Conservation (phyloP, 305 asterid genomes). For the Solanum chacoense region DNA sequence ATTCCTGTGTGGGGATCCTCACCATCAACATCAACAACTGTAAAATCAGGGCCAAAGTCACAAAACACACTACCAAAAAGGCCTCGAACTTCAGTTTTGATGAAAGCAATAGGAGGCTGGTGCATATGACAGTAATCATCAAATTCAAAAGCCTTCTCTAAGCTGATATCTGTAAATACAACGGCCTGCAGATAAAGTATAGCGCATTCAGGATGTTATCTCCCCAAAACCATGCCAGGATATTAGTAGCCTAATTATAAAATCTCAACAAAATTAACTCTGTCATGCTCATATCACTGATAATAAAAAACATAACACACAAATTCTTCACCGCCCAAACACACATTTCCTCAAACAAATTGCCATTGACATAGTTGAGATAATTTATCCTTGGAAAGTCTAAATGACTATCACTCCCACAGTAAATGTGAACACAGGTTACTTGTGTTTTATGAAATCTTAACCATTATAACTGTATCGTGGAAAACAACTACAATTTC, state of each 20-base stretch:
- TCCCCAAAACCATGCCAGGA: neutral
- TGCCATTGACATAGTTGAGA: neutral
- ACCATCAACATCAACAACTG: constrained; percentile 36
- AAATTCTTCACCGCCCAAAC: neutral
- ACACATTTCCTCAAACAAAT: neutral
- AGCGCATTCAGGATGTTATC: neutral
- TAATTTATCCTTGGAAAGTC: neutral
- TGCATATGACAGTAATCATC: constrained; percentile 29
- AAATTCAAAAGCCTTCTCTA: constrained; percentile 25
- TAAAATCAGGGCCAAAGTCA: constrained; percentile 31
- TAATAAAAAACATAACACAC: neutral
- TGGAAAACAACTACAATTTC: neutral
- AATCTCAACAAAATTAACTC: neutral
- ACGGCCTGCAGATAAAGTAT: constrained; percentile 23
- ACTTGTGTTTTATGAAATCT: neutral
- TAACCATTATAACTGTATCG: neutral
- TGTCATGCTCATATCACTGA: neutral
- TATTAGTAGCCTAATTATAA: neutral
- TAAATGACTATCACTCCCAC: neutral
- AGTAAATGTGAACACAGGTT: neutral
- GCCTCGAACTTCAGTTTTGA: constrained; percentile 33
- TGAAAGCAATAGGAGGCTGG: constrained; percentile 37
- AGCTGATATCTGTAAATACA: constrained; percentile 29
- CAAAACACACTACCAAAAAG: constrained; percentile 33
- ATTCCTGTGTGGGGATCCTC: constrained; percentile 31